Percentiles rank a stretch among this genome's conserved stretches.
phyloP scores from a whole-genome alignment of 495 filamentous ascomycete genomes.

The Trichoderma asperelloides region DNA sequence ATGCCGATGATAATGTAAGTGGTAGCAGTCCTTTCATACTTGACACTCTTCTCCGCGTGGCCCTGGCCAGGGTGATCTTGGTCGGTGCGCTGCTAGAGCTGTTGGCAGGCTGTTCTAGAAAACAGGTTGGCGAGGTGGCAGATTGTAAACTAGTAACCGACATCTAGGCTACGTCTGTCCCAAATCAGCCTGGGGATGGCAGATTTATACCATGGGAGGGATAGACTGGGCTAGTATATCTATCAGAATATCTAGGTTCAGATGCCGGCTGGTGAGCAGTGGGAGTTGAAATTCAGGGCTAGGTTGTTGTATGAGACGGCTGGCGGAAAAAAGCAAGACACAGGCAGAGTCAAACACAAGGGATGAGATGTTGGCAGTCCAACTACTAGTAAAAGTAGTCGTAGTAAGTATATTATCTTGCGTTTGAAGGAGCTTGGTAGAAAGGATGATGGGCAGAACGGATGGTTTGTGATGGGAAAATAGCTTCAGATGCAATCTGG shows the following conservation, averaged over 20 bases:
- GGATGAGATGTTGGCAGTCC: background rate
- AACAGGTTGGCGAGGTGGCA: background rate
- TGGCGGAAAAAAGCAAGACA: background rate
- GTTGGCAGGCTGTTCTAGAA: conserved; percentile 1
- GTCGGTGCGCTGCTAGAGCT: background rate
- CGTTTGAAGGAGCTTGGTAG: background rate
- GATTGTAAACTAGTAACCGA: background rate
- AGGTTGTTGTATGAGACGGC: background rate
- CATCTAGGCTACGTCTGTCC: background rate
- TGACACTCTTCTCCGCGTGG: conserved; percentile 14
- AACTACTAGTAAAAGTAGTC: too few relatives aligned
- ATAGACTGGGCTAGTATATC: background rate
- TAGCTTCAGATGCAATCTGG: background rate
- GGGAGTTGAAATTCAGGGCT: background rate
- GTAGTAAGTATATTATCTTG: background rate
- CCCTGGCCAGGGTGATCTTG: background rate
- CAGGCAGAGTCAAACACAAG: background rate
- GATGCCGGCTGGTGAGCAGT: background rate
- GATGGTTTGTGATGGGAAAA: background rate
- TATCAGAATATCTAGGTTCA: background rate
- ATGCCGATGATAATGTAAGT: conserved; percentile 13
- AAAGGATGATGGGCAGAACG: background rate
- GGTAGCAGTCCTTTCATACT: conserved; percentile 19
- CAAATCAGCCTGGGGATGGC: background rate
- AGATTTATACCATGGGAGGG: background rate